These are phyloP conservation scores for Toxicodendron radicans DNA, from an alignment of 345 rosid species.

Conservation along the genomic window DNA sequence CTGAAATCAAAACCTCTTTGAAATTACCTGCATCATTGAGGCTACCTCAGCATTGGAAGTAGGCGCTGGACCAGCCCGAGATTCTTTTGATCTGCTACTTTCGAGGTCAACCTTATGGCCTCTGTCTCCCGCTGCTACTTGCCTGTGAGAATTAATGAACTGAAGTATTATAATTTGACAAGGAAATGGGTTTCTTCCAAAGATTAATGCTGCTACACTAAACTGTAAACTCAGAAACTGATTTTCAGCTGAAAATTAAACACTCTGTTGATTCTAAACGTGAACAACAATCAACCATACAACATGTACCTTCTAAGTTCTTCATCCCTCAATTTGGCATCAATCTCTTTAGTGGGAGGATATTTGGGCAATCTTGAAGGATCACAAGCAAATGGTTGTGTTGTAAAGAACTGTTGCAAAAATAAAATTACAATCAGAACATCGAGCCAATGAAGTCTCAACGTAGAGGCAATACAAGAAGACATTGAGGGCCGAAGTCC, in stretches of 20 bases:
- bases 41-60: constrained; percentile 29
- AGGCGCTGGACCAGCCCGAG: constrained; percentile 15
- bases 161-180: neutral
- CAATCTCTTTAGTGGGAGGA: constrained; percentile 97
- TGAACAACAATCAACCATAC: constrained; percentile 9
- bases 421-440: neutral
- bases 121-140: constrained; percentile 33
- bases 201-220: neutral
- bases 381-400: constrained; percentile 81
- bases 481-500: neutral
- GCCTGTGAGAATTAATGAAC: constrained; percentile 34
- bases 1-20: neutral
- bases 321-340: constrained; percentile 81
- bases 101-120: constrained; percentile 29
- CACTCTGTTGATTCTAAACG: neutral
- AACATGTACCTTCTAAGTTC: constrained; percentile 62
- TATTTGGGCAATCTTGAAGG: constrained; percentile 91
- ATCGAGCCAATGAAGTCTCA: constrained; percentile 4
- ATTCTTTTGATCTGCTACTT: constrained; percentile 36
- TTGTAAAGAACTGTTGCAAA: constrained; percentile 60
- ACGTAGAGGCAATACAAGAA: neutral
- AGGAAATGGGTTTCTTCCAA: neutral
- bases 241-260: neutral
- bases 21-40: constrained; percentile 47
- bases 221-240: neutral